These are phyloP conservation scores for Jackrogersella minutella DNA, from an alignment of 495 filamentous ascomycete genomes.

Conservation along the genomic window DNA sequence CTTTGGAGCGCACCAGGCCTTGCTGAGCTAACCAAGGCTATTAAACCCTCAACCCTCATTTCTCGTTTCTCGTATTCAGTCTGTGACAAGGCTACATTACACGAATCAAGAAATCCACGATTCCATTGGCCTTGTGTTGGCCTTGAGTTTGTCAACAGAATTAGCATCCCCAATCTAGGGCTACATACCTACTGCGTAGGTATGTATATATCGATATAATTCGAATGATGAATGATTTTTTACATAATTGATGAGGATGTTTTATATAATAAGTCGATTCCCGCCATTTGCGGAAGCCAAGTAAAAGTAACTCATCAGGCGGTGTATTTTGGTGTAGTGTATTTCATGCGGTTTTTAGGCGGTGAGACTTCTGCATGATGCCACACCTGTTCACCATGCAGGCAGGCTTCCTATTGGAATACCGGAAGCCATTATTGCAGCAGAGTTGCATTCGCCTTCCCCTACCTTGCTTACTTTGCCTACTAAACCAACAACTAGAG, in stretches of 20 bases:
- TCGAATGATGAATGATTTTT: neutral
- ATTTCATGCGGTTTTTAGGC: conserved; percentile 39
- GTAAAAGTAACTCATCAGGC: conserved; percentile 20
- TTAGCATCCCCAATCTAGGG: no score
- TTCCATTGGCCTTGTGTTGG: no score
- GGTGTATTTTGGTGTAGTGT: conserved; percentile 27
- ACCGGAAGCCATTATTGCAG: conserved; percentile 33
- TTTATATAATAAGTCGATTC: neutral
- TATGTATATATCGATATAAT: no score
- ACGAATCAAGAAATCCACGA: no score
- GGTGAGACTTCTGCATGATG: conserved; percentile 42
- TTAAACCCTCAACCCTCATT: neutral
- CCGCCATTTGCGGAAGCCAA: conserved; percentile 9
- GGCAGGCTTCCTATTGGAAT: conserved; percentile 41
- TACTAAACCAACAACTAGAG: conserved; percentile 14
- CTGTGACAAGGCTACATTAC: neutral
- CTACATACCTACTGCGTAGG: no score
- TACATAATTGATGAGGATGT: neutral
- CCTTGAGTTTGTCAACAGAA: neutral
- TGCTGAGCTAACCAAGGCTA: neutral
- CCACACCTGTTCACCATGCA: conserved; percentile 37
- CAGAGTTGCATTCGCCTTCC: conserved; percentile 37
- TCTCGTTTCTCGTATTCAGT: neutral
- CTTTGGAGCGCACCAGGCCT: neutral
- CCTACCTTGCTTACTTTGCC: conserved; percentile 16